These are phyloP conservation scores for Neonectria faginata DNA, from an alignment of 2,329 filamentous ascomycete genomes.

Conservation along the genomic window DNA sequence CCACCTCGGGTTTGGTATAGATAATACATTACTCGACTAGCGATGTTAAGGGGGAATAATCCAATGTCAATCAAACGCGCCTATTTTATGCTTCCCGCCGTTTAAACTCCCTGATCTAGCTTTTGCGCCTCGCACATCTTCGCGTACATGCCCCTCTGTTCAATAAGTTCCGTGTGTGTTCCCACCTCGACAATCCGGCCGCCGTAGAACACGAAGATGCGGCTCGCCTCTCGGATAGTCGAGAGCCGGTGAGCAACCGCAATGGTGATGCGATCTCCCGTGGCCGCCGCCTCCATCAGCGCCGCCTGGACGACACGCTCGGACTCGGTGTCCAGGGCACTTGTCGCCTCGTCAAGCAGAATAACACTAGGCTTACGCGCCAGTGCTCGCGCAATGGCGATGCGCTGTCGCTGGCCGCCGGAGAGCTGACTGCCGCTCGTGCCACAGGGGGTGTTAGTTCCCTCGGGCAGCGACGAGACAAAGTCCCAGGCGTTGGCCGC, in stretches of 20 bases:
- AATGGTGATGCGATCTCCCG: slow-evolving; percentile 40
- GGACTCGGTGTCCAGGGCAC: slow-evolving; percentile 72
- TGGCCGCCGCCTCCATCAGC: slow-evolving; percentile 57
- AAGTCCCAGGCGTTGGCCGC: slow-evolving; percentile 58
- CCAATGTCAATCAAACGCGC: neutral
- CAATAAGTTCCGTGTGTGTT: slow-evolving; percentile 17
- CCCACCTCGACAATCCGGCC: slow-evolving; percentile 15
- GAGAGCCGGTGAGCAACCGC: slow-evolving; percentile 59
- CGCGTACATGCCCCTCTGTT: neutral
- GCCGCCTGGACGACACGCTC: slow-evolving; percentile 69
- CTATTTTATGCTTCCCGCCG: neutral
- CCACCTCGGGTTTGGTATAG: no score
- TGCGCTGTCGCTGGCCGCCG: slow-evolving; percentile 76
- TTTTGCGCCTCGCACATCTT: slow-evolving; percentile 13
- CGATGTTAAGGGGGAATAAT: neutral
- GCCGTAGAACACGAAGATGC: slow-evolving; percentile 47
- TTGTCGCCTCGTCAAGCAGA: slow-evolving; percentile 56
- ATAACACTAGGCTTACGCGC: slow-evolving; percentile 72
- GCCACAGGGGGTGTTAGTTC: slow-evolving; percentile 68
- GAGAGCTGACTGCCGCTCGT: slow-evolving; percentile 74
- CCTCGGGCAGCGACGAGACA: slow-evolving; percentile 65
- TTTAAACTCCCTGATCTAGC: neutral
- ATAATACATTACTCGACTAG: neutral
- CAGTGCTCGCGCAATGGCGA: slow-evolving; percentile 77
- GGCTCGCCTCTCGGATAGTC: slow-evolving; percentile 57